Conservation (phyloP, 2,329 filamentous ascomycete species). For the Xylaria sp. region DNA sequence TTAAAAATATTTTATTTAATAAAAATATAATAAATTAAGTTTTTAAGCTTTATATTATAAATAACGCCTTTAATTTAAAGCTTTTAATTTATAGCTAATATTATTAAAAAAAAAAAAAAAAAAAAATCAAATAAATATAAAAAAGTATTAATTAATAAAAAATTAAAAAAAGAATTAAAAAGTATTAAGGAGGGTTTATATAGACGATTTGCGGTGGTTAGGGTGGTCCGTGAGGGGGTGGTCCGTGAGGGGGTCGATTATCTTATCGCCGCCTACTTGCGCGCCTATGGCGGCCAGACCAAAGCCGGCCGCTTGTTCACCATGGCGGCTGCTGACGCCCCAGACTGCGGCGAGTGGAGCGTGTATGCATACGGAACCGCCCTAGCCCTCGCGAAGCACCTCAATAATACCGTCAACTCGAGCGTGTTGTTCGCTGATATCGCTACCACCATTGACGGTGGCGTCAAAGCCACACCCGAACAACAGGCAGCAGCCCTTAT, state of each 20-base stretch:
- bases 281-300: conserved; percentile 34
- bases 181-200: no score
- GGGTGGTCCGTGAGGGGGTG: no score
- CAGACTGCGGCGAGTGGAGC: conserved; percentile 41
- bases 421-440: conserved; percentile 45
- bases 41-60: no score
- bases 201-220: no score
- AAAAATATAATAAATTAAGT: no score
- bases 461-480: conserved; percentile 6
- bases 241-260: not conserved
- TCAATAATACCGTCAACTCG: conserved; percentile 34
- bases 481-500: conserved; percentile 14
- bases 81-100: no score
- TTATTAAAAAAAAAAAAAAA: no score
- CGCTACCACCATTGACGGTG: conserved; percentile 47
- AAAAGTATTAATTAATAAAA: no score
- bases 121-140: no score
- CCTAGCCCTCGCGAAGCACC: conserved; percentile 37
- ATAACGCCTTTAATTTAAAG: no score
- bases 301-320: conserved; percentile 30
- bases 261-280: conserved; percentile 35
- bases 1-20: no score
- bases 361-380: conserved; percentile 29
- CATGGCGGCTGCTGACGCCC: conserved; percentile 32
- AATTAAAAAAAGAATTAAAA: no score